These are phyloP conservation scores for Microsporum canis DNA, from an alignment of 2,329 filamentous ascomycete genomes.

Conservation along the genomic window DNA sequence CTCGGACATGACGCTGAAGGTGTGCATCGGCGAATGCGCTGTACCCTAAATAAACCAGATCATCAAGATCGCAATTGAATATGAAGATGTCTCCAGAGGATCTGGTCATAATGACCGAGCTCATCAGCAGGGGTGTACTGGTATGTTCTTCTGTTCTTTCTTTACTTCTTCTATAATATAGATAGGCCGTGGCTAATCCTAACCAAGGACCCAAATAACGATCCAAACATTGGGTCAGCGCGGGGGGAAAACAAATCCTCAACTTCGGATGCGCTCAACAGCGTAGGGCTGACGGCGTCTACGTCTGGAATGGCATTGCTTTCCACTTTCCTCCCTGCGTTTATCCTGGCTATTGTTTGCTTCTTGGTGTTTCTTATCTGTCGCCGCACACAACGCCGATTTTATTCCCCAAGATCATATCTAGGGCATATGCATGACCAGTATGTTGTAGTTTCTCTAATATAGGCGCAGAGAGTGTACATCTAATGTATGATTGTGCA, in stretches of 20 bases:
- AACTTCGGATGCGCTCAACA: slow-evolving; percentile 22
- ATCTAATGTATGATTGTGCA: slow-evolving; percentile 13
- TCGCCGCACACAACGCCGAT: slow-evolving; percentile 35
- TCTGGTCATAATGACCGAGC: neutral
- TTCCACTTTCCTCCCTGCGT: slow-evolving; percentile 39
- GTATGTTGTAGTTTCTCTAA: slow-evolving; percentile 17
- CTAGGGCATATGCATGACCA: slow-evolving; percentile 33
- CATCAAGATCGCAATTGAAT: neutral
- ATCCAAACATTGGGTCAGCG: slow-evolving; percentile 33
- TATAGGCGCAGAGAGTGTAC: neutral
- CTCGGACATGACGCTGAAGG: neutral
- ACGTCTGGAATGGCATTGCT: slow-evolving; percentile 42
- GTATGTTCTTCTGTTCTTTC: neutral
- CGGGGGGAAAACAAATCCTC: slow-evolving; percentile 30
- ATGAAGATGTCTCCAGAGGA: neutral
- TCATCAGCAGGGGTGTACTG: slow-evolving; percentile 2
- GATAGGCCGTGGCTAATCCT: slow-evolving; percentile 2
- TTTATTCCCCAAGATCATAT: slow-evolving; percentile 36
- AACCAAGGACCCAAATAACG: slow-evolving; percentile 28
- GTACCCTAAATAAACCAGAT: neutral
- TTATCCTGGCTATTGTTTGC: slow-evolving; percentile 35
- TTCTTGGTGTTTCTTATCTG: slow-evolving; percentile 38
- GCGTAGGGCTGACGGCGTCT: slow-evolving; percentile 26
- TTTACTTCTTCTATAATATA: neutral
- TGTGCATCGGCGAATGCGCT: neutral